These are phyloP conservation scores for Russula ochroleuca DNA, from an alignment of 768 basidiomycete genomes.

Conservation along the genomic window DNA sequence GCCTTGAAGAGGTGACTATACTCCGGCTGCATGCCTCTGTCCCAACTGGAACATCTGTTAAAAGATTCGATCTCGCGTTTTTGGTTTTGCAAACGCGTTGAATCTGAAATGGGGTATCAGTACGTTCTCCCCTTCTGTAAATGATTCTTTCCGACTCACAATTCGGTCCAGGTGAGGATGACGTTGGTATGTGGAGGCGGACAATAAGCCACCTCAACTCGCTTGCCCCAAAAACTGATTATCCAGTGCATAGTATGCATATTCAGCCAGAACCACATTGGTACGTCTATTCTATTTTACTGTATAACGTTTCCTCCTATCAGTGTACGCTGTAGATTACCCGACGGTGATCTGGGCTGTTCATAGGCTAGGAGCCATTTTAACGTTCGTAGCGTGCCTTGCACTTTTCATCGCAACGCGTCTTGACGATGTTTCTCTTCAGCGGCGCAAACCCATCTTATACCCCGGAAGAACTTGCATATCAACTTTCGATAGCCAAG, in stretches of 20 bases:
- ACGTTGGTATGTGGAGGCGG: slow-evolving; percentile 36
- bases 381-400: slow-evolving; percentile 25
- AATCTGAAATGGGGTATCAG: slow-evolving; percentile 36
- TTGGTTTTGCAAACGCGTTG: slow-evolving; percentile 40
- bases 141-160: slow-evolving; percentile 5
- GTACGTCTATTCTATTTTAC: slow-evolving; percentile 21
- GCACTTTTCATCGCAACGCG: neutral
- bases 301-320: neutral
- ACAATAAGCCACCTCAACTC: neutral
- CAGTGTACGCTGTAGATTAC: slow-evolving; percentile 8
- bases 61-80: slow-evolving; percentile 38
- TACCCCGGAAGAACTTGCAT: slow-evolving; percentile 51
- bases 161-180: slow-evolving; percentile 35
- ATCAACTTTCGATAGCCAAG: slow-evolving; percentile 44
- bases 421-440: neutral
- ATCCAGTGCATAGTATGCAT: slow-evolving; percentile 27
- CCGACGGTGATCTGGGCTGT: slow-evolving; percentile 28
- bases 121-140: slow-evolving; percentile 27
- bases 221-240: neutral
- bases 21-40: neutral
- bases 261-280: slow-evolving; percentile 32
- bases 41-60: neutral
- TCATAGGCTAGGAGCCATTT: slow-evolving; percentile 31
- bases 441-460: slow-evolving; percentile 63
- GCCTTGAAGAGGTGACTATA: slow-evolving; percentile 38